Conservation (phyloP, 164 flowering plant genomes). For the Saururus chinensis region DNA sequence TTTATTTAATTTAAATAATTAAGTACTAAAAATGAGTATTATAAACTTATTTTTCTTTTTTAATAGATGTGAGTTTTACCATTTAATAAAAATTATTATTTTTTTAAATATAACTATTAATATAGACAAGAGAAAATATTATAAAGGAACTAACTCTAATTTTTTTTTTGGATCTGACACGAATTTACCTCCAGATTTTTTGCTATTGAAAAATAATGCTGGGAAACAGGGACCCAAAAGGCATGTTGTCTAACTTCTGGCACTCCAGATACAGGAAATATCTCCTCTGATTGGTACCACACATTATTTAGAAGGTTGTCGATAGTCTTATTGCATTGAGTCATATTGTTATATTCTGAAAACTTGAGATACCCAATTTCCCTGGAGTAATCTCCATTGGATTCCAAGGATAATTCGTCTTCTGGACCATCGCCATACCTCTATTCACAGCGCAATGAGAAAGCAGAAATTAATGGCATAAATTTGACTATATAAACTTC, state of each 20-base stretch:
- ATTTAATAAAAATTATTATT: too few species aligned
- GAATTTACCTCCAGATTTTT: conserved; percentile 13
- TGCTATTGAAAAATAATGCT: conserved; percentile 7
- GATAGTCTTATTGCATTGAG: background rate
- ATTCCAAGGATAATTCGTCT: conserved; percentile 40
- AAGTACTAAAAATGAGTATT: too few species aligned
- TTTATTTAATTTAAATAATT: too few species aligned
- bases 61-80: too few species aligned
- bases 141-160: too few species aligned
- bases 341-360: conserved; percentile 21
- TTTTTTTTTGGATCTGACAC: too few species aligned
- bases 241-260: conserved; percentile 61
- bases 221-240: conserved; percentile 59
- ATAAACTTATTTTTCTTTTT: too few species aligned
- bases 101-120: too few species aligned
- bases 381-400: conserved; percentile 58
- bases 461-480: background rate
- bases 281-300: conserved; percentile 76
- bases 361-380: conserved; percentile 40
- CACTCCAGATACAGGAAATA: conserved; percentile 43
- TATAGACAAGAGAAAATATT: too few species aligned
- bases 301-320: conserved; percentile 52
- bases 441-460: conserved; percentile 14
- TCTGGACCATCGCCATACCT: conserved; percentile 58
- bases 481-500: background rate